Evolutionary conservation across 2,329 filamentous ascomycete genomes (phyloP).

Genomic region (Coleophoma eucalyptorum): DNA sequence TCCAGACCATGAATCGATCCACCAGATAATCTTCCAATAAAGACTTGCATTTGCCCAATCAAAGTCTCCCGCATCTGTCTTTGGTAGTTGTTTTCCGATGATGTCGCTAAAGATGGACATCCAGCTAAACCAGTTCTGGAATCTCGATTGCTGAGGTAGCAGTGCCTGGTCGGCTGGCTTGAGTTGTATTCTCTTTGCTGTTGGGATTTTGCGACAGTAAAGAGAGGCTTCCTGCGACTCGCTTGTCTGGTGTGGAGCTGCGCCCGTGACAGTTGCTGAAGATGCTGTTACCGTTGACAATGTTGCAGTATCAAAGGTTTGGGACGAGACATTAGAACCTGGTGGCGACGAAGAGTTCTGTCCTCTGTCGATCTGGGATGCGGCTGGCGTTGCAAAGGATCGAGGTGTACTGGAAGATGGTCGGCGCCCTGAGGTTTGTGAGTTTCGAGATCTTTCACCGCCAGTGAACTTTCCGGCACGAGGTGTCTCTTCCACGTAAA

Average conservation of each 20-base stretch:
- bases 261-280: slow-evolving; percentile 20
- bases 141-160: slow-evolving; percentile 62
- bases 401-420: slow-evolving; percentile 16
- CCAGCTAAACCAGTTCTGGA: slow-evolving; percentile 65
- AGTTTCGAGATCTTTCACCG: slow-evolving; percentile 7
- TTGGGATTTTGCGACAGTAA: slow-evolving; percentile 62
- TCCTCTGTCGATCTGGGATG: slow-evolving; percentile 22
- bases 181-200: slow-evolving; percentile 60
- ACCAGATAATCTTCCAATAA: slow-evolving; percentile 66
- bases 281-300: slow-evolving; percentile 29
- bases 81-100: slow-evolving; percentile 72
- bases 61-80: slow-evolving; percentile 70
- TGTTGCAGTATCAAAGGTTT: slow-evolving; percentile 55
- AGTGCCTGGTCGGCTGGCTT: slow-evolving; percentile 68
- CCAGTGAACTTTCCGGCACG: slow-evolving; percentile 4
- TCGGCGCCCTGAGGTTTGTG: slow-evolving; percentile 9
- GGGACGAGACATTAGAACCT: slow-evolving; percentile 35
- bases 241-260: slow-evolving; percentile 4
- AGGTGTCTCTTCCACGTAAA: slow-evolving; percentile 2
- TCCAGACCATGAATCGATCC: slow-evolving; percentile 53
- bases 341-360: slow-evolving; percentile 22
- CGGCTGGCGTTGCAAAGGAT: slow-evolving; percentile 21
- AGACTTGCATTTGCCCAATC: slow-evolving; percentile 67
- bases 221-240: slow-evolving; percentile 31
- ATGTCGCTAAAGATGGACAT: slow-evolving; percentile 46